Evolutionary conservation across 345 rosid species (phyloP).

Genomic region (Hibiscus mutabilis): DNA sequence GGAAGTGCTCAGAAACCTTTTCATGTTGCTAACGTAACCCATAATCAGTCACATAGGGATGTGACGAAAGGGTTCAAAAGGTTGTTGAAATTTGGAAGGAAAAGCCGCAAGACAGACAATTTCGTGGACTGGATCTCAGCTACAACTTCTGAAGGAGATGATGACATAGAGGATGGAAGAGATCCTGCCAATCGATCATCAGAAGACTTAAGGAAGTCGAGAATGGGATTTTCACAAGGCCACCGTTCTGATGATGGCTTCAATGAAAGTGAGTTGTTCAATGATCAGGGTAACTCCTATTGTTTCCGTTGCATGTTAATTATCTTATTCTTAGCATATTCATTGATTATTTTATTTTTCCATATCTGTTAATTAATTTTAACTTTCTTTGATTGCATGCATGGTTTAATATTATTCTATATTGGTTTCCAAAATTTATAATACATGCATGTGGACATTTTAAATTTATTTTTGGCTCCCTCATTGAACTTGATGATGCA

Average conservation of each 20-base stretch:
- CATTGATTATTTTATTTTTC: too few species aligned
- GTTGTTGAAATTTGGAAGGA: constrained; percentile 95
- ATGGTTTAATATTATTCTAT: neutral
- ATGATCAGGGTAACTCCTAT: constrained; percentile 63
- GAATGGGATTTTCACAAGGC: constrained; percentile 78
- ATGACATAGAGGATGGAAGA: constrained; percentile 86
- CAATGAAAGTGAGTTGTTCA: constrained; percentile 67
- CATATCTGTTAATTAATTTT: constrained; percentile 1
- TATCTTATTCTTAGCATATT: neutral
- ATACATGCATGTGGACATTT: too few species aligned
- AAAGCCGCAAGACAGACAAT: constrained; percentile 70
- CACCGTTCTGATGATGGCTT: constrained; percentile 72
- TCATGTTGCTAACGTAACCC: constrained; percentile 54
- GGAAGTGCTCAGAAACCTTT: constrained; percentile 87
- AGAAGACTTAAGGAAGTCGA: constrained; percentile 92
- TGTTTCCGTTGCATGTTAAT: neutral
- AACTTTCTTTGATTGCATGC: neutral
- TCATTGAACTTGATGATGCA: too few species aligned
- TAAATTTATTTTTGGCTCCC: too few species aligned
- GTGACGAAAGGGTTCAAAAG: constrained; percentile 83
- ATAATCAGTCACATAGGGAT: constrained; percentile 71
- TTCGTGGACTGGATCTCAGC: constrained; percentile 93
- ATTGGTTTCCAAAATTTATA: too few species aligned
- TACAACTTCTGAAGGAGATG: constrained; percentile 98
- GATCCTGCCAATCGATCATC: constrained; percentile 74